Evolutionary conservation across 2,329 filamentous ascomycete species (phyloP).

Genomic region (Fusarium globosum): DNA sequence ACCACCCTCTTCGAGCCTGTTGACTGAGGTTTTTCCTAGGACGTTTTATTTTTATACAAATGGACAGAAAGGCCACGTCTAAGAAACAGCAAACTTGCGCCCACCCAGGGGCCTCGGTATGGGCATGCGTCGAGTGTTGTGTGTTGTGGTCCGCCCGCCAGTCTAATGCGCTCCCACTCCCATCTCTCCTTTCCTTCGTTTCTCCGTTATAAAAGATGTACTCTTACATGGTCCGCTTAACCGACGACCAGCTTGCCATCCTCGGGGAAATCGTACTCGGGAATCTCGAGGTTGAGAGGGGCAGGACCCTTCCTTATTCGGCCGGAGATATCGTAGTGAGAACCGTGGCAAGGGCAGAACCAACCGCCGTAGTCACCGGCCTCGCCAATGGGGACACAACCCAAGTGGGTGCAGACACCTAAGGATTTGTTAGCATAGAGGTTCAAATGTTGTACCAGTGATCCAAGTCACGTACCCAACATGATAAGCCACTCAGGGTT

Average conservation of each 20-base stretch:
- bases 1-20: slow-evolving; percentile 31
- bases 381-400: slow-evolving; percentile 99
- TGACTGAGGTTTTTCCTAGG: slow-evolving; percentile 44
- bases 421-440: slow-evolving; percentile 23
- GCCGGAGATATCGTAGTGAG: slow-evolving; percentile 99
- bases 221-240: slow-evolving; percentile 65
- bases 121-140: slow-evolving; percentile 13
- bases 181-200: slow-evolving; percentile 10
- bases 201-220: slow-evolving; percentile 35
- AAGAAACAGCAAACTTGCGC: slow-evolving; percentile 48
- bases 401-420: slow-evolving; percentile 99
- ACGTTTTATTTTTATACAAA: slow-evolving; percentile 54
- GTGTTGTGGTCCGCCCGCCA: slow-evolving; percentile 33
- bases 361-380: slow-evolving; percentile 97
- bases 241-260: slow-evolving; percentile 91
- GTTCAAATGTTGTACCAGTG: background rate
- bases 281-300: slow-evolving; percentile 96
- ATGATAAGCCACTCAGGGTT: slow-evolving; percentile 99
- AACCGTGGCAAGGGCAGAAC: slow-evolving; percentile 99
- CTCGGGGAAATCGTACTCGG: slow-evolving; percentile 90
- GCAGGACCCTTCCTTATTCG: slow-evolving; percentile 98
- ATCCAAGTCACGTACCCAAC: slow-evolving; percentile 73
- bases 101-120: slow-evolving; percentile 37
- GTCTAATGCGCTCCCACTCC: slow-evolving; percentile 39
- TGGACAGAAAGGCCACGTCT: slow-evolving; percentile 50